Conservation (phyloP, 352 stramenopile species). For the Pythium dissotocum region DNA sequence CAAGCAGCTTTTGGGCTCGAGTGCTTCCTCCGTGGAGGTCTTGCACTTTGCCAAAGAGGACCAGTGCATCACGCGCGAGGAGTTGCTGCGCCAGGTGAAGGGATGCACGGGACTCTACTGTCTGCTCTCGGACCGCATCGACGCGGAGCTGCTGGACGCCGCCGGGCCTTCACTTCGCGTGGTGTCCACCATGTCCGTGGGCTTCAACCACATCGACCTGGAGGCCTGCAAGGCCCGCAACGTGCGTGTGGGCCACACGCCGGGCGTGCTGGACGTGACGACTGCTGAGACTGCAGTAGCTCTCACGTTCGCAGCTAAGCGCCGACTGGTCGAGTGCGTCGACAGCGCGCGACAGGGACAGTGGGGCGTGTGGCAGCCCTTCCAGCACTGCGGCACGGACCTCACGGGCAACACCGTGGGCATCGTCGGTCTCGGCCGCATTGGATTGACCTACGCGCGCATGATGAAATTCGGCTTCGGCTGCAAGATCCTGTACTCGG, state of each 20-base stretch:
- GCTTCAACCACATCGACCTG: constrained; percentile 81
- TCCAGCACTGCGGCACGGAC: constrained; percentile 56
- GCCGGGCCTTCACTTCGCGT: constrained; percentile 41
- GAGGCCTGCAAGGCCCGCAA: constrained; percentile 43
- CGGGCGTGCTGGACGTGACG: constrained; percentile 69
- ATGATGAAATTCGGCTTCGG: constrained; percentile 84
- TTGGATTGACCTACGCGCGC: constrained; percentile 80
- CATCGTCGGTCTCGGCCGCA: constrained; percentile 80
- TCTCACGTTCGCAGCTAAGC: constrained; percentile 47
- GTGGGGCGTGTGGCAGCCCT: constrained; percentile 61
- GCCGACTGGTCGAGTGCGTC: constrained; percentile 52
- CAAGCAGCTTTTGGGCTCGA: constrained; percentile 13
- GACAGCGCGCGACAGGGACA: constrained; percentile 59
- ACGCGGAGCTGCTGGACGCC: constrained; percentile 44
- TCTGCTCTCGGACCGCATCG: constrained; percentile 49
- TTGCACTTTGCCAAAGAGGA: constrained; percentile 27
- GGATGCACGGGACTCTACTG: constrained; percentile 42
- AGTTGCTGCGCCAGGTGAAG: constrained; percentile 36
- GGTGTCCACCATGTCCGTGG: constrained; percentile 72
- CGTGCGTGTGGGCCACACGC: constrained; percentile 68
- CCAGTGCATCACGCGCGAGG: constrained; percentile 24
- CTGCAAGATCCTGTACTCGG: constrained; percentile 83
- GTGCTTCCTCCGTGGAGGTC: constrained; percentile 10
- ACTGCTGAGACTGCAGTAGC: constrained; percentile 52
- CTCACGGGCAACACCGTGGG: constrained; percentile 57